These are phyloP conservation scores for Paecilomyces fulvus DNA, from an alignment of 2,329 filamentous ascomycete genomes.

Conservation along the genomic window DNA sequence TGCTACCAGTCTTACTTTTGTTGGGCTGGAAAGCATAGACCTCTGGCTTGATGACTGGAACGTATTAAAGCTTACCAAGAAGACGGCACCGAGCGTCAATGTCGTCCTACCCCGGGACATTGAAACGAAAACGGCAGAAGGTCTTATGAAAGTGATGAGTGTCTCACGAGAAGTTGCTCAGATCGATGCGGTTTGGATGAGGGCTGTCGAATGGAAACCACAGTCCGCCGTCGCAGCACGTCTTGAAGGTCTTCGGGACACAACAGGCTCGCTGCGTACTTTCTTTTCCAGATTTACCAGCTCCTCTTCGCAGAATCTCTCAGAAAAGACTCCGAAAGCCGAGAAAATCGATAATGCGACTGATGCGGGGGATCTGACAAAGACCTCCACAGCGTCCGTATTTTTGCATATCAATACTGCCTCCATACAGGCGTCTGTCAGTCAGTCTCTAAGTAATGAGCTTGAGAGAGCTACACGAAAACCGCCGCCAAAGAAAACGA, in stretches of 20 bases:
- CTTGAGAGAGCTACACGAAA: constrained; percentile 96
- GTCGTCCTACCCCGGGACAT: constrained; percentile 70
- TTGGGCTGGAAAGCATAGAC: constrained; percentile 78
- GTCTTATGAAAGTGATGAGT: constrained; percentile 75
- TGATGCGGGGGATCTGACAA: constrained; percentile 65
- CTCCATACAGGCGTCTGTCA: constrained; percentile 66
- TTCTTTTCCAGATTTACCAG: constrained; percentile 75
- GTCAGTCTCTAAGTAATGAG: constrained; percentile 66
- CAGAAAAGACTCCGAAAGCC: constrained; percentile 28
- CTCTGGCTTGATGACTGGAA: constrained; percentile 85
- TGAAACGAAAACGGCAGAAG: constrained; percentile 73
- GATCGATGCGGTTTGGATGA: constrained; percentile 86
- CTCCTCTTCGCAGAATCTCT: constrained; percentile 41
- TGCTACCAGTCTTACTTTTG: constrained; percentile 91
- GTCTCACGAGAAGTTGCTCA: constrained; percentile 82
- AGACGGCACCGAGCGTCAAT: constrained; percentile 66
- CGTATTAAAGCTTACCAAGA: constrained; percentile 72
- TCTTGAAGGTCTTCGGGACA: constrained; percentile 31
- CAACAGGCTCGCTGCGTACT: constrained; percentile 57
- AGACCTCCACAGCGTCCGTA: constrained; percentile 64
- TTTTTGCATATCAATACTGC: constrained; percentile 86
- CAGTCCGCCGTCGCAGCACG: constrained; percentile 35
- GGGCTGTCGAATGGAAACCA: constrained; percentile 74
- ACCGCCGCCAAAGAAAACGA: constrained; percentile 79
- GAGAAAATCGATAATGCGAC: constrained; percentile 51